Percentiles rank a stretch among this genome's conserved stretches.
These are phyloP conservation scores for Dothiorella sarmentorum DNA, from an alignment of 2,329 filamentous ascomycete species.

Conservation along the genomic window DNA sequence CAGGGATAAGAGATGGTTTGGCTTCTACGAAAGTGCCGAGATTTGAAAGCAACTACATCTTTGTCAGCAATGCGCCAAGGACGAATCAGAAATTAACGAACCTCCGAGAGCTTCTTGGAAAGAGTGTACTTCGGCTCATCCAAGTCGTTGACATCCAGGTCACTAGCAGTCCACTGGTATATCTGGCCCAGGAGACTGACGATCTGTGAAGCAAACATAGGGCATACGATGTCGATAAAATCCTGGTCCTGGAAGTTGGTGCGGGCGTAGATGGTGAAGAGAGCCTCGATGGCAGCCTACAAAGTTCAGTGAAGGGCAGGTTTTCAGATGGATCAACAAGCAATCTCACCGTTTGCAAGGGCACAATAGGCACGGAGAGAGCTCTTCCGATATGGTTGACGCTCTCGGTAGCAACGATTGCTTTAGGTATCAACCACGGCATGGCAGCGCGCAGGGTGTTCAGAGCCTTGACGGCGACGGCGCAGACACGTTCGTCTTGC, in stretches of 20 bases:
- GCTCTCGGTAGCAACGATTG: constrained; percentile 58
- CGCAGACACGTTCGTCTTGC: constrained; percentile 63
- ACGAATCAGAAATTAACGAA: constrained; percentile 40
- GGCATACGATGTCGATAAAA: constrained; percentile 71
- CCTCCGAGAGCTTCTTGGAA: constrained; percentile 91
- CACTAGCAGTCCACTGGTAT: constrained; percentile 75
- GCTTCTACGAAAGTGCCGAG: constrained; percentile 80
- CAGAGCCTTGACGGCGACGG: constrained; percentile 72
- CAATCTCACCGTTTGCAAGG: constrained; percentile 33
- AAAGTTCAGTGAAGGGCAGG: not conserved
- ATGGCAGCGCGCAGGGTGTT: constrained; percentile 75
- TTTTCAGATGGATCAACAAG: not conserved
- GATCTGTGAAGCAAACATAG: constrained; percentile 71
- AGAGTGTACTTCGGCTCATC: constrained; percentile 90
- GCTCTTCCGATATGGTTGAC: constrained; percentile 39
- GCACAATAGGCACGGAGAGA: constrained; percentile 35
- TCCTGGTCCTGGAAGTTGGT: constrained; percentile 71
- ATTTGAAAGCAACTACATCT: constrained; percentile 71
- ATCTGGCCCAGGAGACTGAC: constrained; percentile 69
- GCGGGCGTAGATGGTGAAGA: constrained; percentile 78
- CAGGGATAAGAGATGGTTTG: constrained; percentile 65
- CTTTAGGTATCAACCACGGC: constrained; percentile 83
- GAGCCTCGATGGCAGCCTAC: constrained; percentile 66
- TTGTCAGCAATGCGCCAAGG: not conserved
- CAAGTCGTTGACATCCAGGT: constrained; percentile 74